Conservation (phyloP, 441 rosid species). For the Populus hybrid region DNA sequence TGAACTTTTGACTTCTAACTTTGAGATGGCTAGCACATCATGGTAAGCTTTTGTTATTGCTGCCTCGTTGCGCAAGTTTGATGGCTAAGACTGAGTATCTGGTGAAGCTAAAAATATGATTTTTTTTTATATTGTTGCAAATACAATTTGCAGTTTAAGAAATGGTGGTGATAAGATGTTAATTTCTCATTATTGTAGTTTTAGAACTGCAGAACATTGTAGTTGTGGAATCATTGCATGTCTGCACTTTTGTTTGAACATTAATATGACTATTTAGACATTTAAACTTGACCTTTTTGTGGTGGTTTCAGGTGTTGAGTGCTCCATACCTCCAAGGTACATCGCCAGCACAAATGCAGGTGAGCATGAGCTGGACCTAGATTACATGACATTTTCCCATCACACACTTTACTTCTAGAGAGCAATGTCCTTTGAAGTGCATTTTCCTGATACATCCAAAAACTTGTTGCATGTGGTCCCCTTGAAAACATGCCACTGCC, state of each 20-base stretch:
- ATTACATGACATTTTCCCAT: neutral
- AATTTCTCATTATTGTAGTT: neutral
- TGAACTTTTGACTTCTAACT: neutral
- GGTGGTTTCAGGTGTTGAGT: conserved; percentile 71
- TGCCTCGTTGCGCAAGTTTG: neutral
- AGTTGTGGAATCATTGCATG: neutral
- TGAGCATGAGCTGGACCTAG: conserved; percentile 27
- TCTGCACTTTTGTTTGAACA: neutral
- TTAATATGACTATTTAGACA: neutral
- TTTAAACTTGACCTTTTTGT: conserved; percentile 8
- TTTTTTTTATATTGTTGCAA: neutral
- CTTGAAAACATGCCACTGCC: neutral
- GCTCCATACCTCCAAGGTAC: conserved; percentile 80
- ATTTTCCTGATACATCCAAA: neutral
- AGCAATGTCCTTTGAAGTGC: neutral
- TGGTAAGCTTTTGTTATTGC: neutral
- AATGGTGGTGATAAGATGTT: neutral
- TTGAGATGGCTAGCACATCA: neutral
- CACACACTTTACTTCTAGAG: too few species aligned
- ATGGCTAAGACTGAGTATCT: neutral
- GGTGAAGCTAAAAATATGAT: neutral
- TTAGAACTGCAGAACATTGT: neutral
- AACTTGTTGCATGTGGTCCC: too few species aligned
- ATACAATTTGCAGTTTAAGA: neutral
- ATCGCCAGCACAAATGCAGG: conserved; percentile 50